Evolutionary conservation across 805 yeast species (phyloP), one percentile per base, ranked within the genome.

Genomic region (Torulaspora delbrueckii): DNA sequence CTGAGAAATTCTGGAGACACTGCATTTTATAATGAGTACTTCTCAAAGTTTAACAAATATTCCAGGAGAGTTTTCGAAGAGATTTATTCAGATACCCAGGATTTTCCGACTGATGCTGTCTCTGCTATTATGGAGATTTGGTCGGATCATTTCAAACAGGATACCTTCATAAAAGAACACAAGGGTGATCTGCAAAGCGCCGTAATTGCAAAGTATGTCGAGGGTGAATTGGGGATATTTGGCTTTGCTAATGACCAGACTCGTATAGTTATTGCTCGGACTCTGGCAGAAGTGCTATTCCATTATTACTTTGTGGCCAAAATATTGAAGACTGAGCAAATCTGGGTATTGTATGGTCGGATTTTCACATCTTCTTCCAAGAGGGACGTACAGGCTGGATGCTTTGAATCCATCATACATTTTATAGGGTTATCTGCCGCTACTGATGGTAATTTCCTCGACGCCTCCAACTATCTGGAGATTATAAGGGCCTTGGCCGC

Each of bases 321-420:
- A 13, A 14, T 51, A 3, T 18, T 57, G 13, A 18, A 52, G 16
- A 37, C 58, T 28, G 59, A 60, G 14, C 53, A 58, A 36, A 42
- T 54, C 14, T 24, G 56, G 46, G 38, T 45, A 24, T 47, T 63
- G 18, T 62, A 61, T 43, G 52, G 53, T 6, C 58, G 50, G 19
- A 23, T 58, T 3, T 60, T 58, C 42, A 18, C 43, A 3, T 43
- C 53, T 25, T 40, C 57, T 3, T 35, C 42, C 3, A 46, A 59
- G 3, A 55, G 63, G 37, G 65, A 58, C 46, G 46, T 54, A 6
- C 52, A 65, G 53, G 47, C 60, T 2, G 70, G 69, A 2, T 53
- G 69, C 14, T 57, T 71, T 30, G 69, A 69, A 46, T 67, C 75
- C 0, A 47, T 71, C 8, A 48, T 62, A 12, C 71, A 72, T 35